These are phyloP conservation scores for Hyaloscypha bicolor DNA, from an alignment of 495 filamentous ascomycete species.

Conservation along the genomic window DNA sequence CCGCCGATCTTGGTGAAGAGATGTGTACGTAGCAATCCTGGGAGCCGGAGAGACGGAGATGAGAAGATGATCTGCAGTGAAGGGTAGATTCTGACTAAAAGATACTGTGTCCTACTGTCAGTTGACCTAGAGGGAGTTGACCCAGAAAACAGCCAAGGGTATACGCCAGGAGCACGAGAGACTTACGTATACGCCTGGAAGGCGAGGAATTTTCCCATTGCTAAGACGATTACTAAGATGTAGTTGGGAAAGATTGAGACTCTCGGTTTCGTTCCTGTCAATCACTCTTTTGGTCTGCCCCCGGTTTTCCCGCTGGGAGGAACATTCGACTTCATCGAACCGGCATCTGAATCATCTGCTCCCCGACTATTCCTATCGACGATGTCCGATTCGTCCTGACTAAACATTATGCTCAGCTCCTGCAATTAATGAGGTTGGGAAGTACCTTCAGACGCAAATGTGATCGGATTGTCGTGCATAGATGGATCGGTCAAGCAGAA, in stretches of 20 bases:
- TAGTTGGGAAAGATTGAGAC: slow-evolving; percentile 10
- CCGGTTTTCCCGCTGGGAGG: slow-evolving; percentile 10
- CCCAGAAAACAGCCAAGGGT: too few species aligned
- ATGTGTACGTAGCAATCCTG: slow-evolving; percentile 62
- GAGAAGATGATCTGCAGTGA: slow-evolving; percentile 66
- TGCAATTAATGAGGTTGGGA: slow-evolving; percentile 43
- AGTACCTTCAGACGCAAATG: slow-evolving; percentile 65
- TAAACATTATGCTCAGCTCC: slow-evolving; percentile 60
- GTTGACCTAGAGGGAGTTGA: too few species aligned
- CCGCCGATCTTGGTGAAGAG: slow-evolving; percentile 61
- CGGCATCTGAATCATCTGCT: slow-evolving; percentile 16
- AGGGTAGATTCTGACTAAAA: slow-evolving; percentile 62
- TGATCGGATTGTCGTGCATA: slow-evolving; percentile 64
- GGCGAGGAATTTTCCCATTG: not conserved
- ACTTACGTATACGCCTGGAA: slow-evolving; percentile 18
- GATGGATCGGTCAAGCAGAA: slow-evolving; percentile 70
- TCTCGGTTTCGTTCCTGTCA: not conserved
- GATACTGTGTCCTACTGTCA: slow-evolving; percentile 45
- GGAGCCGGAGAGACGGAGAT: slow-evolving; percentile 61
- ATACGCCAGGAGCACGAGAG: too few species aligned
- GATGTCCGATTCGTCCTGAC: slow-evolving; percentile 52
- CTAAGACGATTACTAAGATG: not conserved
- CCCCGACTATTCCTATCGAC: slow-evolving; percentile 10
- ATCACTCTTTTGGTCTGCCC: slow-evolving; percentile 16
- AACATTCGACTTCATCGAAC: not conserved